These are phyloP conservation scores for Termitomyces sp. DNA, from an alignment of 768 basidiomycete genomes.

Conservation along the genomic window DNA sequence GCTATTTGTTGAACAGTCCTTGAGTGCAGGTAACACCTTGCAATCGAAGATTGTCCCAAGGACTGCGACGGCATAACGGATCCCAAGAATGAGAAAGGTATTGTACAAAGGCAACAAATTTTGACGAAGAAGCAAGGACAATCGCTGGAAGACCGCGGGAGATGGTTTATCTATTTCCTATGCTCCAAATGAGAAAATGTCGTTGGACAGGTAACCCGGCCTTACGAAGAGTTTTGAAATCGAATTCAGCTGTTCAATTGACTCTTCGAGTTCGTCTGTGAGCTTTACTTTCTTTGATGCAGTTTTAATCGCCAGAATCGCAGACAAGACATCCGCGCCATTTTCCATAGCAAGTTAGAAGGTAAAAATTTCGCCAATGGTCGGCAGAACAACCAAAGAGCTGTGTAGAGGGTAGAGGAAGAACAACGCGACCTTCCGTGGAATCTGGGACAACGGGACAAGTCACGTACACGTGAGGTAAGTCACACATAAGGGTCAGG, in stretches of 20 bases:
- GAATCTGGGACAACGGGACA: background rate
- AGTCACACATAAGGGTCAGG: too few species aligned
- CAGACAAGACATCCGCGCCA: constrained; percentile 17
- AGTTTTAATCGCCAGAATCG: constrained; percentile 25
- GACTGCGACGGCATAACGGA: constrained; percentile 36
- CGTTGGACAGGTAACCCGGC: background rate
- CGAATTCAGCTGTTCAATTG: constrained; percentile 34
- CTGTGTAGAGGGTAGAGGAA: background rate
- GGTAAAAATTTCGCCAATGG: background rate
- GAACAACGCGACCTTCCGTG: too few species aligned
- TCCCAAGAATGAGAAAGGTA: constrained; percentile 27
- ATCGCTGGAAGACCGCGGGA: constrained; percentile 26
- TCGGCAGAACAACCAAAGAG: background rate
- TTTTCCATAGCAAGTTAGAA: constrained; percentile 10
- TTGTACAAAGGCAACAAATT: constrained; percentile 40
- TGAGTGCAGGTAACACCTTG: constrained; percentile 26
- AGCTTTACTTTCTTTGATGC: constrained; percentile 21
- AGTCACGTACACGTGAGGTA: background rate
- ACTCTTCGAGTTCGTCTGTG: constrained; percentile 24
- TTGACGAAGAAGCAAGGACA: constrained; percentile 34
- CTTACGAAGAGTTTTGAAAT: constrained; percentile 38
- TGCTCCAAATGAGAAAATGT: constrained; percentile 1
- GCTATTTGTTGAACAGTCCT: constrained; percentile 10
- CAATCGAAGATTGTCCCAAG: constrained; percentile 32
- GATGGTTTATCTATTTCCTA: constrained; percentile 36